Evolutionary conservation across 1,284 basidiomycete species (phyloP), one percentile per base, ranked within the genome.

Genomic region (Schizophyllum amplum): DNA sequence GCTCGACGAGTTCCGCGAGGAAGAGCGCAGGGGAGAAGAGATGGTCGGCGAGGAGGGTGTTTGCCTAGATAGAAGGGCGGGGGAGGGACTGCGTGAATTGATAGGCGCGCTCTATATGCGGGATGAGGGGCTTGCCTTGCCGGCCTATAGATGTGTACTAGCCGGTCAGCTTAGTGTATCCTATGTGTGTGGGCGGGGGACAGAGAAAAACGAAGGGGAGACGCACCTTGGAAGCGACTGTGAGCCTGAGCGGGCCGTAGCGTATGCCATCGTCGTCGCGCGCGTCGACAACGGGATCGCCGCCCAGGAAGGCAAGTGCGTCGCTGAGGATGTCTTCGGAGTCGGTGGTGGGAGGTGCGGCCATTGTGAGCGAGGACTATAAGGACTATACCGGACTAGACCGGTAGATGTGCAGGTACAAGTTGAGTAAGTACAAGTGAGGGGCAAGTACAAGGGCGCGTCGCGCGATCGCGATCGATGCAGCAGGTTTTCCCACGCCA

Each of bases 41-140:
- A 60, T 85, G 84, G 68, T 88, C 85, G 54, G 84, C 86, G 15
- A 88, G 73, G n/a, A 87, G 74, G 11, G 83, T 86, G 61, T 82
- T 85, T 20, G 84, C 83, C 84, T 86, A 66, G 48, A 5, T 50
- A 5, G 5, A 13, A n/a, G n/a, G n/a, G n/a, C n/a, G n/a, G n/a
- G n/a, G n/a, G 7, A 42, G 33, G 33, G 33, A 17, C 33, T 42
- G 33, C 33, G 33, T 42, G 33, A 17, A 17, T 50, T 24, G 48
- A 20, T 11, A 2, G 3, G 2, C 22, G 3, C 15, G 20, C 3
- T 50, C 3, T 3, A 20, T 59, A 53, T 52, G 53, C 51, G 51
- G 52, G 47, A n/a, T n/a, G 58, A 55, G 55, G 62, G 62, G 73
- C 71, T 65, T 60, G 78, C 79, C 68, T 85, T 86, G 58, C 83